Conservation (phyloP, 129 eudicot genomes). For the Scalesia atractyloides region DNA sequence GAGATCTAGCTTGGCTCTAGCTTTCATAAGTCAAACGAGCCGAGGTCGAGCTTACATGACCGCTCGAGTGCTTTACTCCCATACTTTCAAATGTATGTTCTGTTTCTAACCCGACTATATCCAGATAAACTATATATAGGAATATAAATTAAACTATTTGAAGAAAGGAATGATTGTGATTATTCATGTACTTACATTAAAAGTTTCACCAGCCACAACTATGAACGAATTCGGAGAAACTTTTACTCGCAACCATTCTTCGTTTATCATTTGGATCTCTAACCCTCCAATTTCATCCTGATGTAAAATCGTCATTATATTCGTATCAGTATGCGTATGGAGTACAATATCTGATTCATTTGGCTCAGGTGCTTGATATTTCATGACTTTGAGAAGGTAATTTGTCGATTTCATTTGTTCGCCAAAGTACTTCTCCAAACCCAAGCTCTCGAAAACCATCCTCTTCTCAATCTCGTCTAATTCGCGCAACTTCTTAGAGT, state of each 20-base stretch:
- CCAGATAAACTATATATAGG: no score
- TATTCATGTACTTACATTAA: conserved; percentile 25
- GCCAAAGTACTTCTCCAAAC: conserved; percentile 28
- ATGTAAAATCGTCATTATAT: conserved; percentile 39
- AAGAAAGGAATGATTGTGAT: background rate
- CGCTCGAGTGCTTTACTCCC: no score
- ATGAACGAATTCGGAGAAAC: conserved; percentile 35
- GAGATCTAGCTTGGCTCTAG: no score
- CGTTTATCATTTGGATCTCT: conserved; percentile 32
- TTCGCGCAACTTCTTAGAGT: conserved; percentile 37
- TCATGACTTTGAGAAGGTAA: conserved; percentile 38
- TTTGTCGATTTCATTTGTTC: conserved; percentile 34
- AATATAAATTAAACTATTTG: no score
- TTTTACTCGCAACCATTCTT: conserved; percentile 28
- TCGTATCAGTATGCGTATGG: conserved; percentile 36
- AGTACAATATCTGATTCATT: conserved; percentile 38
- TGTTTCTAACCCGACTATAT: no score
- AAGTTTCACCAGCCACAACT: conserved; percentile 37
- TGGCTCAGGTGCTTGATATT: conserved; percentile 30
- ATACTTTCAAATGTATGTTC: background rate
- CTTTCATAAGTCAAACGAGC: no score
- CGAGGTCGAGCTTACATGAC: no score
- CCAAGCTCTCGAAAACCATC: conserved; percentile 38
- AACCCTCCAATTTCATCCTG: conserved; percentile 38
- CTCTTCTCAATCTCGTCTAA: conserved; percentile 38